Base-by-base conservation (phyloP, 331 rosid genomes). In the Acacia concinna region DNA sequence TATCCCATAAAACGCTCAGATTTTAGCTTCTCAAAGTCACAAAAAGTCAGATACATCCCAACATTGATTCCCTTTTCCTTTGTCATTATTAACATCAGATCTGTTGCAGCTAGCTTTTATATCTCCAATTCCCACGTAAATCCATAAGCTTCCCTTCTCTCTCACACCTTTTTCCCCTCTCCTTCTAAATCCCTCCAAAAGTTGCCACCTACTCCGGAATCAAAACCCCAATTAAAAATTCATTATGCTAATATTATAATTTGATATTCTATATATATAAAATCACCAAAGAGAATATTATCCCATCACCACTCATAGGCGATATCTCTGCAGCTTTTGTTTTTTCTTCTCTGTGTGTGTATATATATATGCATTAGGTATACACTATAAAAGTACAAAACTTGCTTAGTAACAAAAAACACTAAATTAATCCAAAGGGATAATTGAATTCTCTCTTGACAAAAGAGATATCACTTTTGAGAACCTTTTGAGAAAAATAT, bases 11-110 rank as follows among this genome's bases (percentile, higher is more conserved):
- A 76, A 62, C 83, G 68, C 84, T 81, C 79, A 78, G 76, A 78
- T 78, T 38, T 83, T 86, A 83, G 83, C 81, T 85, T 87, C 81
- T 83, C 88, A 87, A 85, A 83, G 82, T 69, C 92, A 87, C 78
- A 88, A 69, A 90, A 77, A 87, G 98, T 90, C 93, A 90, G 89
- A 91, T 86, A 89, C 95, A 87, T 91, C 89, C 88, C 91, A 89
- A 94, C 97, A 90, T 89, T 82, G 97, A 94, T 94, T 84, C 96
- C 93, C 97, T 92, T 92, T 94, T 86, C 81, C 79, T 85, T 87
- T 88, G 93, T 87, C 84, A 86, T 84, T 88, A 86, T 85, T 81
- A 84, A 87, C 89, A 69, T 69, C 86, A 84, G 90, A 90, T 90
- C 80, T 74, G 76, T 82, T 82, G 54, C 81, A 76, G 70, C 69